These are phyloP conservation scores for Camellia granthamiana DNA, from an alignment of 148 eudicot genomes.

Conservation along the genomic window DNA sequence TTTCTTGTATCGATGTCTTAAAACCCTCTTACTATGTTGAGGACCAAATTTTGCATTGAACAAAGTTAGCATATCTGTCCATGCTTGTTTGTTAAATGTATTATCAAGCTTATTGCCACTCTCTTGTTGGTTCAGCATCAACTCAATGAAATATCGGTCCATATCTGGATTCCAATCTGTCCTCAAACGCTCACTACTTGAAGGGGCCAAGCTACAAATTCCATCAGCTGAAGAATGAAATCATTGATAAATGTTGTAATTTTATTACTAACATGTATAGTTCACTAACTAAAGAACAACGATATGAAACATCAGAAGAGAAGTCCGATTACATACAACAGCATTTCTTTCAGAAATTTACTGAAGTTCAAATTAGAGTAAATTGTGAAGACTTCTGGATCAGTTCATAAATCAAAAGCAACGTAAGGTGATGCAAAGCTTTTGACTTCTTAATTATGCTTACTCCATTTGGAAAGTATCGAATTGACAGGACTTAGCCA, in stretches of 20 bases:
- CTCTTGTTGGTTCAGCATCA: slow-evolving; percentile 29
- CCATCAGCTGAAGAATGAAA: slow-evolving; percentile 18
- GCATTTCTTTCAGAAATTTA: too few relatives aligned
- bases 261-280: background rate
- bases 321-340: background rate
- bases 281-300: too few relatives aligned
- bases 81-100: slow-evolving; percentile 30
- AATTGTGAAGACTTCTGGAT: background rate
- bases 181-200: slow-evolving; percentile 25
- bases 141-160: slow-evolving; percentile 32
- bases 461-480: background rate
- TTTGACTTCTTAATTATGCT: too few relatives aligned
- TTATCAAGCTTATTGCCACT: slow-evolving; percentile 31
- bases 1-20: slow-evolving; percentile 39
- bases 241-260: background rate
- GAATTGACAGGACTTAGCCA: background rate
- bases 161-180: slow-evolving; percentile 33
- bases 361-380: too few relatives aligned
- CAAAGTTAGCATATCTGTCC: slow-evolving; percentile 29
- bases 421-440: too few relatives aligned
- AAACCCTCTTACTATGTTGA: slow-evolving; percentile 31
- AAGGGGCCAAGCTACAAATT: slow-evolving; percentile 13
- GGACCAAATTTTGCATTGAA: slow-evolving; percentile 31
- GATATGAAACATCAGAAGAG: background rate
- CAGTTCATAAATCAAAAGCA: background rate